These are phyloP conservation scores for Cephalotrichum gorgonifer DNA, from an alignment of 2,329 filamentous ascomycete genomes.

Conservation along the genomic window DNA sequence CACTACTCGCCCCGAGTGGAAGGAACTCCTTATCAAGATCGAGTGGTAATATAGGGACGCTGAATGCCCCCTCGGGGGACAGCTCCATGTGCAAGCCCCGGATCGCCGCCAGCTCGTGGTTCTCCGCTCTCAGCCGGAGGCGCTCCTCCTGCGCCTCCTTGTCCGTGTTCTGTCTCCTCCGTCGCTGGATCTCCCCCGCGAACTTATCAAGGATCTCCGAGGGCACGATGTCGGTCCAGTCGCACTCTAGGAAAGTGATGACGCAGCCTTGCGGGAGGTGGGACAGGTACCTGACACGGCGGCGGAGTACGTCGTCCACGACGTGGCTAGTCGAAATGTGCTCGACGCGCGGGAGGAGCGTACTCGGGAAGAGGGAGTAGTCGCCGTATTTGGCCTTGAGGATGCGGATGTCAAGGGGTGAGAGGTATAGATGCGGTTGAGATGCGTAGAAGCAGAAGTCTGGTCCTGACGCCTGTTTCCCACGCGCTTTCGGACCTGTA, in stretches of 20 bases:
- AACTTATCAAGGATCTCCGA: slow-evolving; percentile 67
- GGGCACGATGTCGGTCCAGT: slow-evolving; percentile 84
- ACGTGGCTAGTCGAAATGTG: slow-evolving; percentile 82
- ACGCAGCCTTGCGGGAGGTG: slow-evolving; percentile 88
- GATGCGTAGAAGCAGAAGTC: slow-evolving; percentile 84
- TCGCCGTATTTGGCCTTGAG: slow-evolving; percentile 80
- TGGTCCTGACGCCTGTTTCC: slow-evolving; percentile 18
- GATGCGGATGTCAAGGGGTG: slow-evolving; percentile 83
- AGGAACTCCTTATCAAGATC: slow-evolving; percentile 12
- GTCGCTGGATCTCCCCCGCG: slow-evolving; percentile 61
- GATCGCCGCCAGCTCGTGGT: slow-evolving; percentile 61
- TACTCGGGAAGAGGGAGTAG: slow-evolving; percentile 74
- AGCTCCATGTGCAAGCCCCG: slow-evolving; percentile 21
- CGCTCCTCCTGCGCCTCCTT: slow-evolving; percentile 83
- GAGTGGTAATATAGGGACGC: neutral
- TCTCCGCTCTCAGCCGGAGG: slow-evolving; percentile 71
- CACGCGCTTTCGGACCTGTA: neutral
- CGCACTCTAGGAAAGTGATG: slow-evolving; percentile 83
- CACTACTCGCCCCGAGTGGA: neutral
- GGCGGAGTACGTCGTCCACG: slow-evolving; percentile 74
- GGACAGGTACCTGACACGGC: slow-evolving; percentile 74
- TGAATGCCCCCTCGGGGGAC: slow-evolving; percentile 36
- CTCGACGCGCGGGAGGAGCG: slow-evolving; percentile 76
- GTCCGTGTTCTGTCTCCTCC: slow-evolving; percentile 68
- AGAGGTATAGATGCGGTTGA: slow-evolving; percentile 79